Conservation (phyloP, 148 eudicot genomes). For the Fagopyrum homotropicum region DNA sequence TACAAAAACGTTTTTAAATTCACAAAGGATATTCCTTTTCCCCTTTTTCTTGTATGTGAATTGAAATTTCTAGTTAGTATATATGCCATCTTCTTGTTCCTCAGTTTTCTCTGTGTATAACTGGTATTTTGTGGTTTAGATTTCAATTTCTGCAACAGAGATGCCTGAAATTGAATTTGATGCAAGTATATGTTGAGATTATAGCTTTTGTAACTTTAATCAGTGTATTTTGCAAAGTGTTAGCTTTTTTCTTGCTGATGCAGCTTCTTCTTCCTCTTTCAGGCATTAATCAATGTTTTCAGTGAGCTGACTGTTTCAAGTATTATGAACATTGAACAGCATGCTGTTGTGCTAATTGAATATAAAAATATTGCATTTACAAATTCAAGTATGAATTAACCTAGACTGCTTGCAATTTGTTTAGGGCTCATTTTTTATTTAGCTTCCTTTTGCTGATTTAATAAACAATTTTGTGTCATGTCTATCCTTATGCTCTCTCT, state of each 20-base stretch:
- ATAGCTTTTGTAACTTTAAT: background rate
- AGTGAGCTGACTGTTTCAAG: background rate
- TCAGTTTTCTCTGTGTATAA: background rate
- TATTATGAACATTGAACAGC: background rate
- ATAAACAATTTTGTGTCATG: background rate
- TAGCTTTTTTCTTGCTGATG: background rate
- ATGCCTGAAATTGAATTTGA: background rate
- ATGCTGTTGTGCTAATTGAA: background rate
- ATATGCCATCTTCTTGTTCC: too few species aligned
- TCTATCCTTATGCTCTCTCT: background rate
- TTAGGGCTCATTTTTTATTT: background rate
- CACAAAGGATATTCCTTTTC: background rate
- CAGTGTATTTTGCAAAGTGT: background rate
- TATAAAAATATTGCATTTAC: background rate
- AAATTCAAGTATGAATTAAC: background rate
- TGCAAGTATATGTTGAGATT: background rate
- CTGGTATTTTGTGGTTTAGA: background rate
- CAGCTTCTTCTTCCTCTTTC: background rate
- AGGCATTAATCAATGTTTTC: background rate
- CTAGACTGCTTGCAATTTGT: background rate
- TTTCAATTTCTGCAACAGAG: background rate
- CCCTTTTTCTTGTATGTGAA: background rate
- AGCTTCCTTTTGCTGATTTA: background rate
- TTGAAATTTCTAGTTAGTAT: background rate
- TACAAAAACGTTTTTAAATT: background rate